Evolutionary conservation across 805 yeast species (phyloP).

Genomic region (Pichia kluyveri): DNA sequence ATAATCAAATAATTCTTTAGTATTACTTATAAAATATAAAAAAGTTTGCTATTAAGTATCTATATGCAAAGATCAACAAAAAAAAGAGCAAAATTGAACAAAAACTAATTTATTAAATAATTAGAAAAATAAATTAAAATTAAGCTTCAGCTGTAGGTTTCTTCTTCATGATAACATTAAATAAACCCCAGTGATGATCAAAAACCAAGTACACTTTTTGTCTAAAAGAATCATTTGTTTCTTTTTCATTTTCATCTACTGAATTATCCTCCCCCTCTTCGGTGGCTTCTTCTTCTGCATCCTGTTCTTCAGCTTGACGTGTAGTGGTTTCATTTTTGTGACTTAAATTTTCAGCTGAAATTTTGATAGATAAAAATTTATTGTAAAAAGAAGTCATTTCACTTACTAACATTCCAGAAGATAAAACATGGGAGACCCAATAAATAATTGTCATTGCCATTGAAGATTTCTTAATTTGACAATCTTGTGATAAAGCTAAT

Average conservation of each 20-base stretch:
- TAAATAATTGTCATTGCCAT: constrained; percentile 12
- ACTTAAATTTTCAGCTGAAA: neutral
- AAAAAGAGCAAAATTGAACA: too few species aligned
- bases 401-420: constrained; percentile 11
- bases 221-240: neutral
- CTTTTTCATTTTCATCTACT: neutral
- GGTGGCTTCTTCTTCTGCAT: too few species aligned
- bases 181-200: neutral
- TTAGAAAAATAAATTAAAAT: neutral
- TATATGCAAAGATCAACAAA: too few species aligned
- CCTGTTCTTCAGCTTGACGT: too few species aligned
- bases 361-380: constrained; percentile 1
- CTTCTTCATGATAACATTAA: neutral
- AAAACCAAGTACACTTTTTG: neutral
- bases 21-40: too few species aligned
- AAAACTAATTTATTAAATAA: neutral
- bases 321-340: neutral
- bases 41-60: too few species aligned
- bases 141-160: neutral
- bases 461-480: constrained; percentile 17
- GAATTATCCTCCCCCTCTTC: neutral
- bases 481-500: constrained; percentile 11
- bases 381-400: constrained; percentile 10
- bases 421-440: constrained; percentile 10
- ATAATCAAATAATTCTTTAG: too few species aligned